phyloP scores from a whole-genome alignment of 805 yeast genomes.

The Wickerhamomyces tratensis region DNA sequence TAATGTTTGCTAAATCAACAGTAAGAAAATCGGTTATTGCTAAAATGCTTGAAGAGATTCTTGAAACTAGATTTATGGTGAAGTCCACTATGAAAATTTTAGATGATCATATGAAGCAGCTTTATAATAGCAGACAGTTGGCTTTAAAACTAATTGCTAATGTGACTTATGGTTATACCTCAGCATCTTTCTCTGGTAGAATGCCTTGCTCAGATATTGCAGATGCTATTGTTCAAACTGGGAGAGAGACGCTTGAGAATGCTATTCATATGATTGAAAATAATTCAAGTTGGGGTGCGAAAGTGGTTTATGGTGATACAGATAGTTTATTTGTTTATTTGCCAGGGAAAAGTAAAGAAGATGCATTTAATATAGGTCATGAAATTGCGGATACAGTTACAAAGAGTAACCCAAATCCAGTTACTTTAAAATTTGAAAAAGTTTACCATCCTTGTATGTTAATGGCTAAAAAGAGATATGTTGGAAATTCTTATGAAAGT shows the following conservation, averaged over 20 bases:
- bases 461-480: conserved; percentile 82
- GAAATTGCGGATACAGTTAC: conserved; percentile 63
- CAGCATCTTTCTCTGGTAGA: conserved; percentile 91
- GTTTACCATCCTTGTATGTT: conserved; percentile 83
- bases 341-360: conserved; percentile 69
- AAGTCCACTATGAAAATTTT: conserved; percentile 61
- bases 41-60: conserved; percentile 74
- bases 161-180: conserved; percentile 92
- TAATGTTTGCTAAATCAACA: conserved; percentile 57
- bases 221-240: conserved; percentile 88
- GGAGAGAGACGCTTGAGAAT: conserved; percentile 69
- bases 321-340: conserved; percentile 87
- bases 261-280: conserved; percentile 63
- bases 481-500: conserved; percentile 70
- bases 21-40: conserved; percentile 69
- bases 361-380: conserved; percentile 70
- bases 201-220: conserved; percentile 97
- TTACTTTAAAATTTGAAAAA: conserved; percentile 81
- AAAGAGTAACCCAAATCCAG: conserved; percentile 64
- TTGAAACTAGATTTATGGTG: conserved; percentile 71
- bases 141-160: conserved; percentile 88
- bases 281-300: conserved; percentile 63
- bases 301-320: conserved; percentile 95
- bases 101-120: conserved; percentile 39
- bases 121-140: conserved; percentile 68